phyloP scores from a whole-genome alignment of 495 filamentous ascomycete genomes.

The Penicillium psychrofluorescens region DNA sequence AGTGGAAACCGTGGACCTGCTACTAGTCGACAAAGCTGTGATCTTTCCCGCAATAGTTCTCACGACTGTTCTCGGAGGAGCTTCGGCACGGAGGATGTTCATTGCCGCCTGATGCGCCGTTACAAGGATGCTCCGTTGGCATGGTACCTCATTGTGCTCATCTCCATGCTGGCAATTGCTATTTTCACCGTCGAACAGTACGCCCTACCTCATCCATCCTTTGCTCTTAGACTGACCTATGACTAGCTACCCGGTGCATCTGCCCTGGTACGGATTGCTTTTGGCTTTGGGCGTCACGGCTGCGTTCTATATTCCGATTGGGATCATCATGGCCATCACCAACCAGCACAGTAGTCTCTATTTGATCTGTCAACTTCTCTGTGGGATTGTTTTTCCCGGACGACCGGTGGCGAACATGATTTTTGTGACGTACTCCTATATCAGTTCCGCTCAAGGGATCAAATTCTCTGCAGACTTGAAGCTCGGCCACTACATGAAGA shows the following conservation, averaged over 20 bases:
- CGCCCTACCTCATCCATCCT: slow-evolving; percentile 51
- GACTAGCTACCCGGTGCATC: slow-evolving; percentile 50
- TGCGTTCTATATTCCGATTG: slow-evolving; percentile 73
- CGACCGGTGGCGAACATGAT: slow-evolving; percentile 87
- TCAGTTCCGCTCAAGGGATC: slow-evolving; percentile 46
- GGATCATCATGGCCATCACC: slow-evolving; percentile 83
- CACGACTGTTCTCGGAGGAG: slow-evolving; percentile 11
- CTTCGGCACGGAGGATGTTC: slow-evolving; percentile 45
- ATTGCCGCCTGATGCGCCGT: slow-evolving; percentile 51
- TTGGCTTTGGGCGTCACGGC: slow-evolving; percentile 60
- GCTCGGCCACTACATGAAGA: slow-evolving; percentile 90
- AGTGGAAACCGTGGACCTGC: slow-evolving; percentile 2
- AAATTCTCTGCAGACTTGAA: slow-evolving; percentile 47
- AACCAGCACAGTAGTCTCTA: slow-evolving; percentile 77
- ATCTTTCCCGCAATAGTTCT: slow-evolving; percentile 7
- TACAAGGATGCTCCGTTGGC: slow-evolving; percentile 58
- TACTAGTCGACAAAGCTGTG: slow-evolving; percentile 4
- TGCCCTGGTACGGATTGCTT: slow-evolving; percentile 77
- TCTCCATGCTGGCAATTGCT: slow-evolving; percentile 20
- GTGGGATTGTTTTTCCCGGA: slow-evolving; percentile 70
- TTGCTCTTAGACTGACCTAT: slow-evolving; percentile 8
- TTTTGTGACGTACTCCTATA: slow-evolving; percentile 72
- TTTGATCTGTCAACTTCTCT: slow-evolving; percentile 70
- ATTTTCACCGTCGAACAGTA: slow-evolving; percentile 24
- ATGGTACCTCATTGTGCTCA: slow-evolving; percentile 57